Evolutionary conservation across 192 early-diverging fungal genomes (phyloP).

Genomic region (Funneliformis geosporum): DNA sequence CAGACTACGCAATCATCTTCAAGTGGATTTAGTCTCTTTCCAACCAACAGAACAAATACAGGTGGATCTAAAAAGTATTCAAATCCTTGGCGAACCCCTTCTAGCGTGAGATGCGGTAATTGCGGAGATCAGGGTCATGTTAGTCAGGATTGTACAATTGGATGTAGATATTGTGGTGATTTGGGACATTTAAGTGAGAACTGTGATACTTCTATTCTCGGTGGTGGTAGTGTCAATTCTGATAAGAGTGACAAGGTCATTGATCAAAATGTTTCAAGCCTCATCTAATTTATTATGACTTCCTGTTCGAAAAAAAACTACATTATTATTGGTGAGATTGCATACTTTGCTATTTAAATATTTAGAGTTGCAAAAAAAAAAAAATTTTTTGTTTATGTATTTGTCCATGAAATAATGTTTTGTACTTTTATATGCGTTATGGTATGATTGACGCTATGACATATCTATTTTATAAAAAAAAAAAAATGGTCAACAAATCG

Average conservation of each 20-base stretch:
- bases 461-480: too few relatives aligned
- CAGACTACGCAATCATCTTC: constrained; percentile 17
- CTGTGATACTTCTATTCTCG: constrained; percentile 27
- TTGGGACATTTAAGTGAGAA: constrained; percentile 44
- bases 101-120: constrained; percentile 49
- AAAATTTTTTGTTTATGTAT: too few relatives aligned
- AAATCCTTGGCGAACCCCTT: constrained; percentile 36
- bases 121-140: constrained; percentile 51
- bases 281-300: not conserved
- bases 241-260: not conserved
- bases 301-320: not conserved
- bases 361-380: too few relatives aligned
- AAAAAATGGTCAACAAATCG: too few relatives aligned
- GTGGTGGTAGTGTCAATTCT: not conserved
- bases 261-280: not conserved
- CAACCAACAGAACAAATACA: constrained; percentile 8
- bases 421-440: too few relatives aligned
- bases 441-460: too few relatives aligned
- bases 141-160: constrained; percentile 47
- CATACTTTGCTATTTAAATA: not conserved
- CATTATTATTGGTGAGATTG: not conserved
- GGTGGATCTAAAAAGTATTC: not conserved
- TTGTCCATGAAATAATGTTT: too few relatives aligned
- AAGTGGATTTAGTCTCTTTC: constrained; percentile 29
- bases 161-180: constrained; percentile 45